phyloP scores from a whole-genome alignment of 2,329 filamentous ascomycete species.

The Xylaria sp. region DNA sequence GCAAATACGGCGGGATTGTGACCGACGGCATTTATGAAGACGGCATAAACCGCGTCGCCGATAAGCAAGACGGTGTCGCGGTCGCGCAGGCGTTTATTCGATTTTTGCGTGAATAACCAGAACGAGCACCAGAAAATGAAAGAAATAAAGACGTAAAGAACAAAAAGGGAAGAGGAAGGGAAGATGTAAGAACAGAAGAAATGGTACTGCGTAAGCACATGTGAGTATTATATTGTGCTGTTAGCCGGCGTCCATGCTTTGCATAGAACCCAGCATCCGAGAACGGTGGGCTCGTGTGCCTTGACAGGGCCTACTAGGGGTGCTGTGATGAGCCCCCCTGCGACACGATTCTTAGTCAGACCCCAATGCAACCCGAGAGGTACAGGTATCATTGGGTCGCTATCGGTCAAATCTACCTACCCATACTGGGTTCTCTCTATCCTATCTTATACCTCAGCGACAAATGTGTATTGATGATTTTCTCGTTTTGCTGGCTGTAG shows the following conservation, averaged over 20 bases:
- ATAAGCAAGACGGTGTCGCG: conserved; percentile 81
- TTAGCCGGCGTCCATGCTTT: conserved; percentile 1
- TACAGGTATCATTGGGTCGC: conserved; percentile 16
- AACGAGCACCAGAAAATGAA: not conserved
- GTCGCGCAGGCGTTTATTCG: conserved; percentile 79
- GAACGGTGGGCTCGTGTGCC: conserved; percentile 13
- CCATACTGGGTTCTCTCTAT: not conserved
- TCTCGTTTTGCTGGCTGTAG: conserved; percentile 19
- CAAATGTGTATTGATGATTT: conserved; percentile 19
- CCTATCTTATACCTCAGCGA: conserved; percentile 8
- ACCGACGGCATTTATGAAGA: conserved; percentile 74
- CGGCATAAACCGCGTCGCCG: conserved; percentile 71
- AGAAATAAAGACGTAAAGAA: not conserved
- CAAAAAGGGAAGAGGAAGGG: not conserved
- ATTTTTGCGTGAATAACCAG: conserved; percentile 73
- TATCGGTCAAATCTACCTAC: conserved; percentile 12
- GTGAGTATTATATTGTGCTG: conserved; percentile 22
- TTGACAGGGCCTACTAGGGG: not conserved
- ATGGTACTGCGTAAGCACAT: conserved; percentile 21
- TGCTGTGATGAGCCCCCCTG: conserved; percentile 17
- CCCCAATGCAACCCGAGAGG: conserved; percentile 30
- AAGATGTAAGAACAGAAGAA: not conserved
- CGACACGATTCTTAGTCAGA: conserved; percentile 38
- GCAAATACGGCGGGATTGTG: conserved; percentile 76
- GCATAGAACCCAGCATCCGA: conserved; percentile 15